Conservation (phyloP, 2,329 filamentous ascomycete species). For the Colletotrichum chlorophyti region DNA sequence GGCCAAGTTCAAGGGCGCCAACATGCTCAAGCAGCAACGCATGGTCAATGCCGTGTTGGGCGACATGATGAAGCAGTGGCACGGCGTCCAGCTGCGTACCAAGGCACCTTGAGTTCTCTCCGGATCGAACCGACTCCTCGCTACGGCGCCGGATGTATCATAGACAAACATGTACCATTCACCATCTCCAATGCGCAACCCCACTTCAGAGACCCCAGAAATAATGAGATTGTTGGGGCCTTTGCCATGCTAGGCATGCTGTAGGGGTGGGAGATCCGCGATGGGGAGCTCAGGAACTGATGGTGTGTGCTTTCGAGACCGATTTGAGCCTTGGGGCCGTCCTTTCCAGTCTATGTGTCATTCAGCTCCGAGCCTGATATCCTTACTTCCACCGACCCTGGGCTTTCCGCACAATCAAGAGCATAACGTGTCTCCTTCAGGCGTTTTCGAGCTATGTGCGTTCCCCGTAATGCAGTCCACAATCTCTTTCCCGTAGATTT, state of each 20-base stretch:
- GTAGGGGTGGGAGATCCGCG: no score
- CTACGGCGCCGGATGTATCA: neutral
- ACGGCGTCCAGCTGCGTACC: slow-evolving; percentile 82
- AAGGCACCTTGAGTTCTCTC: slow-evolving; percentile 51
- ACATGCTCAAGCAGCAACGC: slow-evolving; percentile 81
- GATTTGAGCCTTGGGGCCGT: neutral
- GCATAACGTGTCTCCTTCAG: no score
- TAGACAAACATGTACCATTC: slow-evolving; percentile 20
- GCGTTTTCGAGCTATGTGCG: no score
- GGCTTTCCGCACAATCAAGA: no score
- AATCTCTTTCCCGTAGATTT: neutral
- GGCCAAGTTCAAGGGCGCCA: slow-evolving; percentile 71
- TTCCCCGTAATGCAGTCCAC: neutral
- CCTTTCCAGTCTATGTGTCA: neutral
- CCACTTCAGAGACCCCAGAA: neutral
- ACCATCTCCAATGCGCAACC: neutral
- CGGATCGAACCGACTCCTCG: no score
- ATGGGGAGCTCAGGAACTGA: no score
- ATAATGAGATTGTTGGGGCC: no score
- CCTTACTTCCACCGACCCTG: neutral
- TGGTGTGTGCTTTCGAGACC: neutral
- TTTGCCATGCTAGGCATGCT: no score
- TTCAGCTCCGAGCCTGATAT: neutral
- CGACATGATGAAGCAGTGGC: slow-evolving; percentile 81
- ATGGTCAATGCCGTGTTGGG: slow-evolving; percentile 78